These are phyloP conservation scores for Fragaria iinumae DNA, from an alignment of 306 rosid genomes.

Conservation along the genomic window DNA sequence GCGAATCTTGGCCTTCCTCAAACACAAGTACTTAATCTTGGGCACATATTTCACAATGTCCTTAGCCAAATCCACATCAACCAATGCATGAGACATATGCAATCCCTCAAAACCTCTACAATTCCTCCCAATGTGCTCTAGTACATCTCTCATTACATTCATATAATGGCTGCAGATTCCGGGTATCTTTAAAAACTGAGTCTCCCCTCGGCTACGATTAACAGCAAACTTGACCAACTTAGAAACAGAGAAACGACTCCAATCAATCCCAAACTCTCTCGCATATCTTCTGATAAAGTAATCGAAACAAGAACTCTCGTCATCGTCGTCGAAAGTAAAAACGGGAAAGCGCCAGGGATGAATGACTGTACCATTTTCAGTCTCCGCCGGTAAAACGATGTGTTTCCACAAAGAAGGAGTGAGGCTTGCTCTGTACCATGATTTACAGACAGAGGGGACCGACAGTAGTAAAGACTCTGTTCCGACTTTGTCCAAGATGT, in stretches of 20 bases:
- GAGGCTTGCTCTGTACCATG: slow-evolving; percentile 7
- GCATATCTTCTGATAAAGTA: not conserved
- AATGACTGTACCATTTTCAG: not conserved
- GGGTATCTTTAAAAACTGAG: slow-evolving; percentile 1
- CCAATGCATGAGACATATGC: not conserved
- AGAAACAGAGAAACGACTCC: not conserved
- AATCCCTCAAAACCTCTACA: not conserved
- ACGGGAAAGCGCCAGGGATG: not conserved
- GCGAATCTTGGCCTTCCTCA: not conserved
- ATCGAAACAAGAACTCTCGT: not conserved
- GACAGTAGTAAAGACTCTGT: not conserved
- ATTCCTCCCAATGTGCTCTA: not conserved
- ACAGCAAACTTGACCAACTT: not conserved
- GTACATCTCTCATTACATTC: not conserved
- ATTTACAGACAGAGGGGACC: slow-evolving; percentile 6
- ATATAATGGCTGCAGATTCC: not conserved
- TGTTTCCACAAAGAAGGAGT: not conserved
- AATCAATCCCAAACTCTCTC: not conserved
- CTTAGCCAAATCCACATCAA: not conserved
- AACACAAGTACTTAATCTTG: slow-evolving; percentile 1
- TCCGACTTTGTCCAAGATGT: not conserved
- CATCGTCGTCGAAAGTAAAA: not conserved
- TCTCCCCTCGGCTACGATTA: not conserved
- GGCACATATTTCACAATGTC: not conserved
- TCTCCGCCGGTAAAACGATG: not conserved